Evolutionary conservation across 768 basidiomycete genomes (phyloP).

Genomic region (Stropharia rugosoannulata): DNA sequence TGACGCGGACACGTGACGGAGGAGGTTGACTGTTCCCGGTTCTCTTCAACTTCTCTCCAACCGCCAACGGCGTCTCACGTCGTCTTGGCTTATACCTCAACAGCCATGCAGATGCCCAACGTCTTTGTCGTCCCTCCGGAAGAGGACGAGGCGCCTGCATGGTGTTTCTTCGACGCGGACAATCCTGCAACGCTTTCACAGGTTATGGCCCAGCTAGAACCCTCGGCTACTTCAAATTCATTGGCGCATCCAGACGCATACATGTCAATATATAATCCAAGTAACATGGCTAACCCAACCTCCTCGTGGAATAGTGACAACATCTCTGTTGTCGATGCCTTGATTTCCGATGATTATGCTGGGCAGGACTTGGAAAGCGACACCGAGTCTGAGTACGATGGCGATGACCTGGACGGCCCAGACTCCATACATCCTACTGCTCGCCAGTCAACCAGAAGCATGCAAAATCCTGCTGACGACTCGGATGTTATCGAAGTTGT

Average conservation of each 20-base stretch:
- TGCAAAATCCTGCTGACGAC: constrained; percentile 34
- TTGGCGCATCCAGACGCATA: neutral
- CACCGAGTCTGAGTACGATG: constrained; percentile 22
- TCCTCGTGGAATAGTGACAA: constrained; percentile 24
- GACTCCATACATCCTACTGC: constrained; percentile 14
- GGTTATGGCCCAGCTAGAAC: constrained; percentile 15
- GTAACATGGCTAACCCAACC: constrained; percentile 14
- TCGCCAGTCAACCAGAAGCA: constrained; percentile 14
- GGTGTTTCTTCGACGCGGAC: constrained; percentile 58
- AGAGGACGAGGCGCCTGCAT: constrained; percentile 53
- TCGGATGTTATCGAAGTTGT: constrained; percentile 63
- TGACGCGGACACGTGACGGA: constrained; percentile 29
- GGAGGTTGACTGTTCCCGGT: constrained; percentile 10
- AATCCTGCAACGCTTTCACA: constrained; percentile 13
- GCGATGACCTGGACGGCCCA: constrained; percentile 17
- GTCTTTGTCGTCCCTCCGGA: constrained; percentile 60
- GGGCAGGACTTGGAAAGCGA: constrained; percentile 24
- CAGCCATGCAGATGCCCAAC: constrained; percentile 37
- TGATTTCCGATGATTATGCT: constrained; percentile 24
- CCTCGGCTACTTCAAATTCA: neutral
- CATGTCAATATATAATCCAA: constrained; percentile 19
- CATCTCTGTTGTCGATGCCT: constrained; percentile 29
- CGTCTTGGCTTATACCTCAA: constrained; percentile 6
- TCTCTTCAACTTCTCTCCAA: constrained; percentile 5
- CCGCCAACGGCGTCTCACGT: constrained; percentile 9